Conservation (phyloP, 805 yeast genomes). For the Monosporozyma siamensis region DNA sequence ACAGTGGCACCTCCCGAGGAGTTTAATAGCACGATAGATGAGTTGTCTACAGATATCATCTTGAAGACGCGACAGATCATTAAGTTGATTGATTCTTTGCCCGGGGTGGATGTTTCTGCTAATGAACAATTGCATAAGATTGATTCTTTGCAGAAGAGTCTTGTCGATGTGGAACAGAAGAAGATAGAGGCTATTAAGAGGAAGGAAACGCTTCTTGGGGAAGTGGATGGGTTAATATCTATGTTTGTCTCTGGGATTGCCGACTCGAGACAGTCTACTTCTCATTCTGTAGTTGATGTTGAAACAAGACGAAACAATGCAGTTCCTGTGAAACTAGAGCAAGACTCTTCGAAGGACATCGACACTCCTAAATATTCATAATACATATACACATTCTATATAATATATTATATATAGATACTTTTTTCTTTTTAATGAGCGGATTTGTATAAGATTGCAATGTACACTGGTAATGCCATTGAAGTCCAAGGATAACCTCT, state of each 20-base stretch:
- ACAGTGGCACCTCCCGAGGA: constrained; percentile 43
- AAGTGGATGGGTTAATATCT: constrained; percentile 58
- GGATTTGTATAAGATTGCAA: neutral
- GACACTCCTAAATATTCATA: too few species aligned
- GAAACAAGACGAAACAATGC: too few species aligned
- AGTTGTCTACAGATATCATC: constrained; percentile 76
- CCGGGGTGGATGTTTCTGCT: constrained; percentile 84
- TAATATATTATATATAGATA: neutral
- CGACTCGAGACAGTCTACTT: constrained; percentile 21
- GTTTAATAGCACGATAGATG: constrained; percentile 46
- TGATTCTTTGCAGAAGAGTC: constrained; percentile 49
- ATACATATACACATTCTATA: too few species aligned
- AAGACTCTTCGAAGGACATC: too few species aligned
- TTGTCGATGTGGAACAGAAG: constrained; percentile 49
- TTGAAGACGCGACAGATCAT: constrained; percentile 80
- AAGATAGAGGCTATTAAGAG: constrained; percentile 48
- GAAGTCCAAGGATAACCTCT: constrained; percentile 8
- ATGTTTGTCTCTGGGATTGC: constrained; percentile 35
- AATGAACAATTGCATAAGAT: constrained; percentile 61
- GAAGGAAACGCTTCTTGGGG: constrained; percentile 52
- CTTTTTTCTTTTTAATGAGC: neutral
- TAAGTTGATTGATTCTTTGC: constrained; percentile 76
- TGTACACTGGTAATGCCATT: neutral
- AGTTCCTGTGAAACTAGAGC: too few species aligned
- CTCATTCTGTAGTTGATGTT: too few species aligned